Evolutionary conservation across 306 rosid genomes (phyloP).

Genomic region (Trifolium dubium): DNA sequence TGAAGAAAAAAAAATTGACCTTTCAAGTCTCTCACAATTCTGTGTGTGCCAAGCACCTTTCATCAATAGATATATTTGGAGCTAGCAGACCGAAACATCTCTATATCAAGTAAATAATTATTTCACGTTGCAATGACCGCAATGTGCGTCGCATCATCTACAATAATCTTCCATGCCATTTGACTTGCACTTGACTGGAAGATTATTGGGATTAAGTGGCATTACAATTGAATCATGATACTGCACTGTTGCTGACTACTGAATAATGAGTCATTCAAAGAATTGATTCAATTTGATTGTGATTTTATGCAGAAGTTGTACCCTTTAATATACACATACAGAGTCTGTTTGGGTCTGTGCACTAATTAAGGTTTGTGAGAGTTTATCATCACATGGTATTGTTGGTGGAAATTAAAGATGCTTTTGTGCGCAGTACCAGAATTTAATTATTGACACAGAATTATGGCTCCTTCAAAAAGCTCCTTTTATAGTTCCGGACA

Average conservation of each 20-base stretch:
- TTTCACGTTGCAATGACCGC: too few species aligned
- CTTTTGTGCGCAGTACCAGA: conserved; percentile 8
- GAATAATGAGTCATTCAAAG: not conserved
- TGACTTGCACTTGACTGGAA: conserved; percentile 5
- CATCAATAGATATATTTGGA: too few species aligned
- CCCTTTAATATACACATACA: not conserved
- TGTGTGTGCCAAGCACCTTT: too few species aligned
- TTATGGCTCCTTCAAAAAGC: conserved; percentile 30
- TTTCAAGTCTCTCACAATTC: too few species aligned
- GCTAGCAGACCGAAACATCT: too few species aligned
- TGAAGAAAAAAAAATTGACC: too few species aligned
- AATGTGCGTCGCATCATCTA: too few species aligned
- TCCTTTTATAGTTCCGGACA: conserved; percentile 32
- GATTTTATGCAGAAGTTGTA: conserved; percentile 40
- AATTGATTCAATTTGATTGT: conserved; percentile 19
- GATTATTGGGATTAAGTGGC: not conserved
- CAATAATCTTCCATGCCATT: not conserved
- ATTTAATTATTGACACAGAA: conserved; percentile 36
- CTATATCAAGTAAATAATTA: too few species aligned
- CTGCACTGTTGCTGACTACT: conserved; percentile 20
- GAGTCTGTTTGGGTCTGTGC: conserved; percentile 8
- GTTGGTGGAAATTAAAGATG: conserved; percentile 29
- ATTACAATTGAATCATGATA: conserved; percentile 30
- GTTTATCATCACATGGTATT: conserved; percentile 35
- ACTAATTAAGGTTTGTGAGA: conserved; percentile 20